Evolutionary conservation across 1,139 yeast genomes (phyloP).

Genomic region (Lodderomyces orthopsilosis): DNA sequence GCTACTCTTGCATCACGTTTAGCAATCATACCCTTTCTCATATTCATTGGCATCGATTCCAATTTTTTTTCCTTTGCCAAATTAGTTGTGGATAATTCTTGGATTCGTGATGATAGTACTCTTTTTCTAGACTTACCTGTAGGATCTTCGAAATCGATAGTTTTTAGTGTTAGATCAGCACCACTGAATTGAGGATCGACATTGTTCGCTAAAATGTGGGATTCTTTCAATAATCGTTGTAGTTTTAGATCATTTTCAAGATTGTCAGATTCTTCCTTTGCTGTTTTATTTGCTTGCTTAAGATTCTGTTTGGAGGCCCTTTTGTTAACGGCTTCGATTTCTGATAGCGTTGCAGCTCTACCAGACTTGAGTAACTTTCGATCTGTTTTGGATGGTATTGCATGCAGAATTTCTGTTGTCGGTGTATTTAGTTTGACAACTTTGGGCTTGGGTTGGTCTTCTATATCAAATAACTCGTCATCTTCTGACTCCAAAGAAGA

Average conservation of each 20-base stretch:
- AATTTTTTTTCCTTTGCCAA: constrained; percentile 45
- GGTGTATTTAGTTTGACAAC: constrained; percentile 31
- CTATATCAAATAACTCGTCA: constrained; percentile 16
- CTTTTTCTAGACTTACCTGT: constrained; percentile 79
- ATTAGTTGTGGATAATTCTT: constrained; percentile 51
- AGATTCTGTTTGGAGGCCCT: constrained; percentile 23
- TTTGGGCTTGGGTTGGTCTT: constrained; percentile 34
- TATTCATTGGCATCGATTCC: constrained; percentile 84
- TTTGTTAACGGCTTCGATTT: constrained; percentile 28
- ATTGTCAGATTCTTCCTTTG: constrained; percentile 47
- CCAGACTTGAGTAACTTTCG: constrained; percentile 36
- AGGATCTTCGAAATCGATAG: constrained; percentile 65
- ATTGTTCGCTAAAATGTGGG: constrained; percentile 64
- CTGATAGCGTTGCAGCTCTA: constrained; percentile 40
- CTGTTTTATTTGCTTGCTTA: constrained; percentile 25
- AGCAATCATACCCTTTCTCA: constrained; percentile 78
- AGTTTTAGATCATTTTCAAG: constrained; percentile 78
- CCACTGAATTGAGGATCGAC: constrained; percentile 53
- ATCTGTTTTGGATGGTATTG: constrained; percentile 26
- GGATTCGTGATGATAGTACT: constrained; percentile 66
- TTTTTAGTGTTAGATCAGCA: constrained; percentile 70
- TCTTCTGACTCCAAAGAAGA: constrained; percentile 10
- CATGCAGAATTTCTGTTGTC: constrained; percentile 14
- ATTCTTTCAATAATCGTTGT: constrained; percentile 78
- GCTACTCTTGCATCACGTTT: constrained; percentile 51